A percentile compares a stretch with the other conserved stretches of the same genome.
These are phyloP conservation scores for Peronospora destructor DNA, from an alignment of 352 stramenopile genomes.

Conservation along the genomic window DNA sequence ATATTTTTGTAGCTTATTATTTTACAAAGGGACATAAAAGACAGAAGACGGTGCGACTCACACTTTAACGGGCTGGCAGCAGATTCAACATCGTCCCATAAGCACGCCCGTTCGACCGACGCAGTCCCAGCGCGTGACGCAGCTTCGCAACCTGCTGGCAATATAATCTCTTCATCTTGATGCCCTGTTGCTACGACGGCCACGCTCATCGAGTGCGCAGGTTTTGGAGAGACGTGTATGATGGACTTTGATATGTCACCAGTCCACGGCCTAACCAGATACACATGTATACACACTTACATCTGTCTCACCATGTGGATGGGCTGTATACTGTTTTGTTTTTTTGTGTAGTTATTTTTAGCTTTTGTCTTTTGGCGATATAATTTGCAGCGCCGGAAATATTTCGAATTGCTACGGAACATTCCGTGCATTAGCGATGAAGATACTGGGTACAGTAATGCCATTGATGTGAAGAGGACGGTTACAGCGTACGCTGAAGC, in stretches of 20 bases:
- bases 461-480: constrained; percentile 24
- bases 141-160: constrained; percentile 41
- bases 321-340: constrained; percentile 16
- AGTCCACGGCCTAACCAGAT: constrained; percentile 81
- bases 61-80: neutral
- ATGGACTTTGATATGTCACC: constrained; percentile 89
- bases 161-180: constrained; percentile 60
- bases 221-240: constrained; percentile 90
- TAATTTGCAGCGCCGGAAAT: constrained; percentile 34
- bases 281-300: constrained; percentile 59
- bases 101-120: constrained; percentile 18
- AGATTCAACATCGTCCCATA: constrained; percentile 1
- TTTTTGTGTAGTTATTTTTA: constrained; percentile 23
- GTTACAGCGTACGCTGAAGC: constrained; percentile 26
- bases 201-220: constrained; percentile 84
- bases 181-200: constrained; percentile 90
- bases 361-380: constrained; percentile 63
- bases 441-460: constrained; percentile 91
- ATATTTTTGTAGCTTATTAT: neutral
- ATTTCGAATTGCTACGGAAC: constrained; percentile 35
- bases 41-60: neutral
- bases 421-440: constrained; percentile 76
- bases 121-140: constrained; percentile 38
- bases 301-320: too few relatives aligned
- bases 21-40: neutral